A percentile compares a stretch with the other conserved stretches of the same genome.
Evolutionary conservation across 208 protist species (phyloP).

Genomic region (Strigomonas culicis): DNA sequence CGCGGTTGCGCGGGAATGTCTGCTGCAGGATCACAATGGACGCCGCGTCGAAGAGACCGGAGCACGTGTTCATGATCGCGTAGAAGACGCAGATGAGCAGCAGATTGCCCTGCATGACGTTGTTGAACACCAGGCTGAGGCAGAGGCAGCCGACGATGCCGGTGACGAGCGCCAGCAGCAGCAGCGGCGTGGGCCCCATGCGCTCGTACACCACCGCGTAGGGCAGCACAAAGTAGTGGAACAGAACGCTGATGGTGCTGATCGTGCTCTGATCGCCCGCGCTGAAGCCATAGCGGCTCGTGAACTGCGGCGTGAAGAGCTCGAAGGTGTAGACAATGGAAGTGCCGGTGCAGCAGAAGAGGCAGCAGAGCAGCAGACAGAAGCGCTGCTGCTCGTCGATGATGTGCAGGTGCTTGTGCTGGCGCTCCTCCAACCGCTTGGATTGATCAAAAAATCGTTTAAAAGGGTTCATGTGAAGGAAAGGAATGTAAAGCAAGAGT

Average conservation of each 20-base stretch:
- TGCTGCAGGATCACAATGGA: conserved; percentile 49
- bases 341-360: conserved; percentile 64
- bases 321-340: conserved; percentile 70
- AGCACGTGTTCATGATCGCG: conserved; percentile 57
- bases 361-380: conserved; percentile 35
- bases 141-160: conserved; percentile 43
- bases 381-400: conserved; percentile 66
- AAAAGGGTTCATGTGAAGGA: background rate
- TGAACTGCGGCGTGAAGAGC: conserved; percentile 55
- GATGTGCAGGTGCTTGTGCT: conserved; percentile 24
- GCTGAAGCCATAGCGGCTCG: conserved; percentile 36
- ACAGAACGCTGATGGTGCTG: conserved; percentile 59
- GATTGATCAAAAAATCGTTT: conserved; percentile 30
- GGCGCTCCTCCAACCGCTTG: conserved; percentile 29
- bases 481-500: background rate
- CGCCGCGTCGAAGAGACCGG: conserved; percentile 51
- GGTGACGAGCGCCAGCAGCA: conserved; percentile 30
- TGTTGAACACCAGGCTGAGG: conserved; percentile 42
- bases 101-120: conserved; percentile 38
- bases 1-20: conserved; percentile 62
- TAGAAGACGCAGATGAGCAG: conserved; percentile 61
- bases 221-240: conserved; percentile 68
- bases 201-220: conserved; percentile 56
- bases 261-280: conserved; percentile 63
- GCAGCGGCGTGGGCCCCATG: conserved; percentile 35